phyloP scores from a whole-genome alignment of 2,329 filamentous ascomycete genomes.

The Scedosporium aurantiacum region DNA sequence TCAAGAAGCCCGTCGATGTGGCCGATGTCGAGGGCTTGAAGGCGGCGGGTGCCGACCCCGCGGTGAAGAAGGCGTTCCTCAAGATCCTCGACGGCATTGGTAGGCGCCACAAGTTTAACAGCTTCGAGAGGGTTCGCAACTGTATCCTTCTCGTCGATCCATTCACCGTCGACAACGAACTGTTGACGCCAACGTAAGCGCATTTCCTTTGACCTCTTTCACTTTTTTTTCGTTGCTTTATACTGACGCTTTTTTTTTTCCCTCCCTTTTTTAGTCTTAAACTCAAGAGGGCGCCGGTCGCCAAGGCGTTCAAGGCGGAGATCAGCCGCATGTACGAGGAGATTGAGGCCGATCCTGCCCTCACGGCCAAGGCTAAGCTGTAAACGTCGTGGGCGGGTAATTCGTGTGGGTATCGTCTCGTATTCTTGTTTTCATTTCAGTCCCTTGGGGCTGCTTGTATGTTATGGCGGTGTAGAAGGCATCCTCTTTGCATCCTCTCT shows the following conservation, averaged over 20 bases:
- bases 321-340: slow-evolving; percentile 48
- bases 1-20: slow-evolving; percentile 54
- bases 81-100: slow-evolving; percentile 70
- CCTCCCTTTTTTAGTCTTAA: slow-evolving; percentile 42
- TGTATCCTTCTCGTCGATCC: slow-evolving; percentile 72
- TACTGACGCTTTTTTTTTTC: slow-evolving; percentile 11
- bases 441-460: background rate
- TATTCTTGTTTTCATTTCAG: background rate
- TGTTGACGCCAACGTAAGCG: slow-evolving; percentile 78
- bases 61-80: slow-evolving; percentile 63
- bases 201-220: slow-evolving; percentile 2
- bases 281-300: slow-evolving; percentile 47
- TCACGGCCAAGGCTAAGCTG: slow-evolving; percentile 32
- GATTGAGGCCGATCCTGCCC: slow-evolving; percentile 26
- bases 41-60: slow-evolving; percentile 54
- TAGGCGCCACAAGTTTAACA: slow-evolving; percentile 80
- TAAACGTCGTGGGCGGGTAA: slow-evolving; percentile 15
- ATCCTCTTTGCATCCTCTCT: no score
- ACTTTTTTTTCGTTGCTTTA: background rate
- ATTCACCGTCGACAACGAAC: slow-evolving; percentile 85
- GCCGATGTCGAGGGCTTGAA: slow-evolving; percentile 58
- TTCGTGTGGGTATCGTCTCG: background rate
- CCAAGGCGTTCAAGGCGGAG: slow-evolving; percentile 38
- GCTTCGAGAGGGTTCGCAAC: slow-evolving; percentile 73
- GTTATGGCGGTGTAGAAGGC: background rate